Conservation (phyloP, 805 yeast species). For the Sugiyamaella smithiae region DNA sequence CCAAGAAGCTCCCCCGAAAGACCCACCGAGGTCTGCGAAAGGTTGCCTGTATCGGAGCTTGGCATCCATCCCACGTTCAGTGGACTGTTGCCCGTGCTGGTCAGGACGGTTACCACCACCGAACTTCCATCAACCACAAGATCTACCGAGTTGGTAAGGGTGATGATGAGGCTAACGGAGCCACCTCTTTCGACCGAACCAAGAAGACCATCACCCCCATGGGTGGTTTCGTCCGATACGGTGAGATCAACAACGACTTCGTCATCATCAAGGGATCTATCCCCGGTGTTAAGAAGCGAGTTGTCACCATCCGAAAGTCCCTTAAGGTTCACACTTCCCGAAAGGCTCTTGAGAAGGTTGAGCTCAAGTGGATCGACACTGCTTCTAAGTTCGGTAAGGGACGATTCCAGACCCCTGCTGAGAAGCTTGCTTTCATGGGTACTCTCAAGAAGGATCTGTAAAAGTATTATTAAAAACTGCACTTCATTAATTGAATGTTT, state of each 20-base stretch:
- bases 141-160: conserved; percentile 98
- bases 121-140: conserved; percentile 99
- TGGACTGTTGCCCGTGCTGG: conserved; percentile 99
- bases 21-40: conserved; percentile 99
- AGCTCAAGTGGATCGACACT: conserved; percentile 99
- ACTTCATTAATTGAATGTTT: not conserved
- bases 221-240: conserved; percentile 99
- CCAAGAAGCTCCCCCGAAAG: conserved; percentile 99
- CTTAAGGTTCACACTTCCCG: conserved; percentile 97
- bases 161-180: conserved; percentile 89
- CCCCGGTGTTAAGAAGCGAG: conserved; percentile 99
- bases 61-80: conserved; percentile 99
- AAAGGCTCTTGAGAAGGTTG: conserved; percentile 93
- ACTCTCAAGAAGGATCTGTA: conserved; percentile 94
- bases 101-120: conserved; percentile 99
- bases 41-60: conserved; percentile 99
- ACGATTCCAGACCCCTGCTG: conserved; percentile 99
- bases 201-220: conserved; percentile 99
- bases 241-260: conserved; percentile 96
- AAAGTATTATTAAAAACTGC: conserved; percentile 3
- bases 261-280: conserved; percentile 97
- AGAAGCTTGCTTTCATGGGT: conserved; percentile 99
- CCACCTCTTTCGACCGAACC: conserved; percentile 99
- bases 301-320: conserved; percentile 97
- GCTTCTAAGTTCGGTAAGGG: conserved; percentile 99